A percentile compares a stretch with the other conserved stretches of the same genome.
These are phyloP conservation scores for Auricularia auricula-judae DNA, from an alignment of 768 basidiomycete genomes.

Conservation along the genomic window DNA sequence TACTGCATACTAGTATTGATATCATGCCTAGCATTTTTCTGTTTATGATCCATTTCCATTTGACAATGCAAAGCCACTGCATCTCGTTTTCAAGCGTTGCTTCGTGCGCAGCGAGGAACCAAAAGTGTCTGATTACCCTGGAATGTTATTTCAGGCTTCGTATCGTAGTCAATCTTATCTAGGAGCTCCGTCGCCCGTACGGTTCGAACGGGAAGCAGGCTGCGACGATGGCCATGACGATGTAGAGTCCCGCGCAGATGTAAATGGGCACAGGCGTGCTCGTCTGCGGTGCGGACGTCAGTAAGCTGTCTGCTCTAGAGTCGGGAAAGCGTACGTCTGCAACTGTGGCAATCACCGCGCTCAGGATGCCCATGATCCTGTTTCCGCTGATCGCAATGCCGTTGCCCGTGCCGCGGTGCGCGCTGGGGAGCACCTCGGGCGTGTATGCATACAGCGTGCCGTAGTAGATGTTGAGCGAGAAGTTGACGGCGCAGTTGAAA, in stretches of 20 bases:
- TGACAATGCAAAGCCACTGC: no score
- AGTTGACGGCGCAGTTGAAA: background rate
- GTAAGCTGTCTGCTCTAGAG: background rate
- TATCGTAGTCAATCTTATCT: background rate
- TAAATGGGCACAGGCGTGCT: conserved; percentile 17
- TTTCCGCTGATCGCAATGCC: background rate
- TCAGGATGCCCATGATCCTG: background rate
- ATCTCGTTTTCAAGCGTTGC: no score
- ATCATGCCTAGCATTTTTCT: no score
- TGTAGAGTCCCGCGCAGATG: conserved; percentile 17
- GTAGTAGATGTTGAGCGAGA: conserved; percentile 1
- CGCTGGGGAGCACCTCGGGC: conserved; percentile 48
- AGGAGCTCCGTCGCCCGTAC: background rate
- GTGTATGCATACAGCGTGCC: conserved; percentile 39
- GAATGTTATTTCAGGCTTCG: no score
- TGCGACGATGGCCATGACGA: conserved; percentile 15
- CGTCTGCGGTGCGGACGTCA: background rate
- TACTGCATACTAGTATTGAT: no score
- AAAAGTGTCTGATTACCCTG: no score
- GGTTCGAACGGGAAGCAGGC: conserved; percentile 18
- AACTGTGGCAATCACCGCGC: background rate
- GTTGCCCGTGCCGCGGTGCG: conserved; percentile 25
- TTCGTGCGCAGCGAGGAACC: no score
- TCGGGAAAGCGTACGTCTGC: background rate
- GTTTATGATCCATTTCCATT: no score